These are phyloP conservation scores for Phycomyces nitens DNA, from an alignment of 192 early-diverging fungal genomes.

Conservation along the genomic window DNA sequence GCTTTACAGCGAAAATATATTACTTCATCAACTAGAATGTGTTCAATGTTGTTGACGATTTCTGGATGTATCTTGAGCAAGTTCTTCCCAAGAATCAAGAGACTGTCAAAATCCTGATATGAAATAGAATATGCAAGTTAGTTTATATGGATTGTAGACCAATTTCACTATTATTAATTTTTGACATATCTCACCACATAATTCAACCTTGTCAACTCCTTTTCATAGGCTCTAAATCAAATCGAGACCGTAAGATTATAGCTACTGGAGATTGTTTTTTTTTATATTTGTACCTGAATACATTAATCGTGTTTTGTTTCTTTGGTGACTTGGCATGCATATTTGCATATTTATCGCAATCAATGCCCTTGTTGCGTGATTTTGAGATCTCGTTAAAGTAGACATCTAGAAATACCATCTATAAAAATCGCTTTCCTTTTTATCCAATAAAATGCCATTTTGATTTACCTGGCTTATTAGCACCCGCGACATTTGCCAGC, in stretches of 20 bases:
- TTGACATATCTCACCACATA: conserved; percentile 21
- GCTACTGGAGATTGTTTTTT: not conserved
- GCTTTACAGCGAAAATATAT: not conserved
- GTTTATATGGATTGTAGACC: too few relatives aligned
- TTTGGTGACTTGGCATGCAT: not conserved
- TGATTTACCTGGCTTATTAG: conserved; percentile 7
- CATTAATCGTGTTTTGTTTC: not conserved
- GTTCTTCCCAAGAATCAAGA: conserved; percentile 7
- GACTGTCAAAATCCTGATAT: conserved; percentile 29
- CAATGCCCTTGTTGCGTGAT: not conserved
- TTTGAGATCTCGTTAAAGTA: conserved; percentile 5
- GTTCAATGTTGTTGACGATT: not conserved
- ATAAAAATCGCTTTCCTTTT: too few relatives aligned
- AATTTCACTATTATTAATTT: too few relatives aligned
- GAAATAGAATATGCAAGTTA: not conserved
- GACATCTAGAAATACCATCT: not conserved
- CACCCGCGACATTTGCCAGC: not conserved
- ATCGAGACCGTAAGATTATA: not conserved
- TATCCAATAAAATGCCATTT: not conserved
- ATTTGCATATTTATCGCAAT: not conserved
- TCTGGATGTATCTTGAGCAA: conserved; percentile 4
- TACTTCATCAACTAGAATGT: conserved; percentile 31
- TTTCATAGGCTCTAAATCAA: conserved; percentile 20
- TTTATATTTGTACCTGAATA: not conserved
- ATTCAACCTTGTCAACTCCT: conserved; percentile 9